Conservation (phyloP, 768 basidiomycete species). For the Suillus cothurnatus region DNA sequence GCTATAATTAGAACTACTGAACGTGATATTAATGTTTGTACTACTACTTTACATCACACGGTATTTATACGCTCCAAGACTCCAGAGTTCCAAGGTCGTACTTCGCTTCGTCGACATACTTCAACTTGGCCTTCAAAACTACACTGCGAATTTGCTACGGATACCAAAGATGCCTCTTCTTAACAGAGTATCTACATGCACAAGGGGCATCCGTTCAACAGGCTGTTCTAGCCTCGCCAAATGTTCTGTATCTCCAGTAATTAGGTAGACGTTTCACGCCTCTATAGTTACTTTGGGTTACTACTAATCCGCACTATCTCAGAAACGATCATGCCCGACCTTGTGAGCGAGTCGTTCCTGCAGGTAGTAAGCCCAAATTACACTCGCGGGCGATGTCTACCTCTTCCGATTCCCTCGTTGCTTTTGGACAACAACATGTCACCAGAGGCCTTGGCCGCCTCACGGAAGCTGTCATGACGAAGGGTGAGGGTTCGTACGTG, state of each 20-base stretch:
- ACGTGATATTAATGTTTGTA: neutral
- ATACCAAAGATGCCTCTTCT: constrained; percentile 5
- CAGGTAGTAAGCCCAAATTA: neutral
- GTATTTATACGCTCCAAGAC: neutral
- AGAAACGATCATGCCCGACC: neutral
- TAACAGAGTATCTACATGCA: constrained; percentile 4
- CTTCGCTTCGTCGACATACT: neutral
- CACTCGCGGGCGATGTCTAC: constrained; percentile 23
- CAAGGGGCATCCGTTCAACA: constrained; percentile 7
- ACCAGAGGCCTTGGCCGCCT: constrained; percentile 45
- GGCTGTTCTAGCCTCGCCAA: neutral
- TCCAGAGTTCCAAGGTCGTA: neutral
- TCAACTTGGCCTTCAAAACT: constrained; percentile 1
- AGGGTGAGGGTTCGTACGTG: constrained; percentile 75
- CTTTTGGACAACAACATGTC: constrained; percentile 46
- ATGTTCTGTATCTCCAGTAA: neutral
- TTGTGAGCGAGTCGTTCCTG: neutral
- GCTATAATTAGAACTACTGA: neutral
- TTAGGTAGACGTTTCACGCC: neutral
- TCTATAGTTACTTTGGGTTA: neutral
- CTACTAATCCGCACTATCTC: neutral
- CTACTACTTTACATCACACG: neutral
- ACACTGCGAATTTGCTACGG: neutral
- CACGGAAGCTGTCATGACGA: constrained; percentile 59
- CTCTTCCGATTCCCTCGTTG: constrained; percentile 26